phyloP scores from a whole-genome alignment of 2,329 filamentous ascomycete genomes.

The Colletotrichum musicola region DNA sequence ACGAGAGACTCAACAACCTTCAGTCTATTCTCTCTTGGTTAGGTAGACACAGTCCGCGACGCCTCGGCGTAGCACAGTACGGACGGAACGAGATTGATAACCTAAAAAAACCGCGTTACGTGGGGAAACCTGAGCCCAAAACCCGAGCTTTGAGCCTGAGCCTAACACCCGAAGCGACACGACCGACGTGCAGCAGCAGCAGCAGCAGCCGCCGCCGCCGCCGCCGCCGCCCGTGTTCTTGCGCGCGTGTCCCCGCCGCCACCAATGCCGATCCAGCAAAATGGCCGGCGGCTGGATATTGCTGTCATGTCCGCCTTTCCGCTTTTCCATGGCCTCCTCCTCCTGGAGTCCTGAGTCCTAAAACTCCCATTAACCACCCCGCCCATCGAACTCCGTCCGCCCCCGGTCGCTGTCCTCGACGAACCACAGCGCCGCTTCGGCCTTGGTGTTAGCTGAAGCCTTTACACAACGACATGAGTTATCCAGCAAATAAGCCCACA shows the following conservation, averaged over 20 bases:
- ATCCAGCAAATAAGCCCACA: conserved; percentile 25
- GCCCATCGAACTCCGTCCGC: conserved; percentile 10
- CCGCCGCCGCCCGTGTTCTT: neutral
- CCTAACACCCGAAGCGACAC: too few relatives aligned
- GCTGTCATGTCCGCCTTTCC: neutral
- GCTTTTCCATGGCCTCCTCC: neutral
- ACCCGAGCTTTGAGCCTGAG: conserved; percentile 9
- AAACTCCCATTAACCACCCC: neutral
- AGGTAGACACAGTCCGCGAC: conserved; percentile 7
- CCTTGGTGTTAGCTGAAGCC: conserved; percentile 14
- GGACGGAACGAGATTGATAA: conserved; percentile 19
- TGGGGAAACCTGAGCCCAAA: conserved; percentile 3
- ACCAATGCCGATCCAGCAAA: conserved; percentile 25
- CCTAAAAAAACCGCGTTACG: conserved; percentile 4
- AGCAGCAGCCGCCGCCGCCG: neutral
- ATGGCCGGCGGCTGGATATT: conserved; percentile 17
- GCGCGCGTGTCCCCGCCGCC: conserved; percentile 9
- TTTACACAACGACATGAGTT: conserved; percentile 25
- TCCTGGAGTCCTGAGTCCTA: neutral
- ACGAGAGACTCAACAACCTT: neutral
- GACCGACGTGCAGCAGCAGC: too few relatives aligned
- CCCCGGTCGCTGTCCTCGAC: conserved; percentile 5
- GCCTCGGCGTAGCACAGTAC: conserved; percentile 26
- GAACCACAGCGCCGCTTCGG: conserved; percentile 18
- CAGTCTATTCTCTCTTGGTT: neutral